These are phyloP conservation scores for Protostelium mycophagum DNA, from an alignment of 78 protist species.

Conservation along the genomic window DNA sequence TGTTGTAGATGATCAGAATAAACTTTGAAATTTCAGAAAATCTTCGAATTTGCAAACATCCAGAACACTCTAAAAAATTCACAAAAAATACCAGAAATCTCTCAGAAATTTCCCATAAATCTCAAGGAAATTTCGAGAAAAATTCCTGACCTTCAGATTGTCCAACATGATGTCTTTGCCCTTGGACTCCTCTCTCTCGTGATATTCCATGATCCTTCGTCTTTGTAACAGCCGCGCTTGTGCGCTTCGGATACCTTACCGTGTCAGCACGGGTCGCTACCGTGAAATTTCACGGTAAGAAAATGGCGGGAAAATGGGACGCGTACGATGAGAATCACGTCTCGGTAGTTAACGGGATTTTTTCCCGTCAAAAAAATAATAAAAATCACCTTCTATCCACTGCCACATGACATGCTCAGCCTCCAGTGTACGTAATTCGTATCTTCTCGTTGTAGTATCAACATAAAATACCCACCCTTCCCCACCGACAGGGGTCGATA, in stretches of 20 bases:
- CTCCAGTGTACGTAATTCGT: neutral
- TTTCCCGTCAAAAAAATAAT: no score
- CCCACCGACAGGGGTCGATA: no score
- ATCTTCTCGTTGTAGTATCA: neutral
- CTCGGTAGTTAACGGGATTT: no score
- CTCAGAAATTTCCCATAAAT: no score
- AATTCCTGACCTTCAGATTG: neutral
- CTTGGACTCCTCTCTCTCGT: neutral
- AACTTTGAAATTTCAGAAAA: no score
- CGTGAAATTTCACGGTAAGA: neutral
- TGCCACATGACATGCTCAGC: neutral
- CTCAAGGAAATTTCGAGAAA: no score
- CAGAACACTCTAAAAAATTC: no score
- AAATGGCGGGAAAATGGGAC: no score
- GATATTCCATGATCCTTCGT: neutral
- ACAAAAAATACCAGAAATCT: no score
- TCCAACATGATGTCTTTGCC: neutral
- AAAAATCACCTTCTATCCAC: conserved; percentile 1
- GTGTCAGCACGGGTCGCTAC: neutral
- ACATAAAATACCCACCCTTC: neutral
- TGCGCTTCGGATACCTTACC: neutral
- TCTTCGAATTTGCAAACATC: no score
- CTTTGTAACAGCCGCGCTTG: neutral
- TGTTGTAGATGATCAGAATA: no score
- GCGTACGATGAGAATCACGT: no score